Evolutionary conservation across 2,329 filamentous ascomycete species (phyloP), one percentile per base, ranked within the genome.

Genomic region (Lasiodiplodia sp.): DNA sequence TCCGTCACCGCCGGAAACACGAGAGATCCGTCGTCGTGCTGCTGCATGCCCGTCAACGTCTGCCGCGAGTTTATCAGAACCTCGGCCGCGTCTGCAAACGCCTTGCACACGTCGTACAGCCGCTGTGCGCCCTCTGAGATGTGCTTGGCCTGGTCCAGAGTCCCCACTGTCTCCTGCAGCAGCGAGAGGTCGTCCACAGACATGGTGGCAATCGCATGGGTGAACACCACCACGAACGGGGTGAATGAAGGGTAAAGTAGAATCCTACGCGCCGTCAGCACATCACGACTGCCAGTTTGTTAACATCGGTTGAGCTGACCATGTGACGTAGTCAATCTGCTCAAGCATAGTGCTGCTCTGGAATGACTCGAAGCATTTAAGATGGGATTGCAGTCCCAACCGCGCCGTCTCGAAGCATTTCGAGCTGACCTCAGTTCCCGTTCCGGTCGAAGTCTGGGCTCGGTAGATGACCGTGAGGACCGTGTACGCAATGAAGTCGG

Each of bases 1-100:
- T 64, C 60, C 6, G 74, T 79, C 74, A 77, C 75, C 0, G 28
- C 76, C 18, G 72, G 76, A 62, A 71, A 78, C 44, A 72, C 71
- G 4, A 66, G 25, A 10, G 69, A 69, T 2, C 70, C 70, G 44
- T 72, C 70, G 8, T 56, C 63, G 23, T 70, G 69, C 38, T 69
- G 68, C 16, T 69, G 69, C 49, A 70, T 56, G 6, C 69, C 69
- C 11, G 52, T 57, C 5, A 72, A 38, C n/a, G 68, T 69, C 21
- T 70, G 68, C 18, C 70, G 68, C 2, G 69, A 68, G 12, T 64
- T 64, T 10, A 71, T 69, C 16, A 72, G 67, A 18, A 66, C 68
- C 25, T 66, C 52, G 5, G 70, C 70, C 0, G 70, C 69, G 25
- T 72, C 64, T 1, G 57, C 44, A 6, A 72, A 72, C 3, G 70